A percentile compares a stretch with the other conserved stretches of the same genome.
These are phyloP conservation scores for Ceratocystis huliohia DNA, from an alignment of 2,329 filamentous ascomycete species.

Conservation along the genomic window DNA sequence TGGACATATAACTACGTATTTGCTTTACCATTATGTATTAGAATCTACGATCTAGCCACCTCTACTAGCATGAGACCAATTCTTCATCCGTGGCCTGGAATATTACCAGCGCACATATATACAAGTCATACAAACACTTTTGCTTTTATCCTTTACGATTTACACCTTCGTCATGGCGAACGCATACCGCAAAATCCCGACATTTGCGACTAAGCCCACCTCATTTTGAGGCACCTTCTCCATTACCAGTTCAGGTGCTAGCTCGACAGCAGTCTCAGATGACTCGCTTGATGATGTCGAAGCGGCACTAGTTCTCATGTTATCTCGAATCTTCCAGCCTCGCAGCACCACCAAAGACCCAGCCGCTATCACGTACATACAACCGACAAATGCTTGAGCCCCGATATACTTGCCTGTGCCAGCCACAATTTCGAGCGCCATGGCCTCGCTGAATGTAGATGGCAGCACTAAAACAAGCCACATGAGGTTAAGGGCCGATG, in stretches of 20 bases:
- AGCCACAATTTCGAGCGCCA: slow-evolving; percentile 43
- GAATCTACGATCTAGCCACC: no score
- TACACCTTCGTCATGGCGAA: neutral
- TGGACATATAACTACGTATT: no score
- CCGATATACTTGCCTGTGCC: slow-evolving; percentile 37
- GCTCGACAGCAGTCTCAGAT: neutral
- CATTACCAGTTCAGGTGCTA: neutral
- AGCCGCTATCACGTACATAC: slow-evolving; percentile 44
- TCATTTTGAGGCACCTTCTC: neutral
- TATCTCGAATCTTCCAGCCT: slow-evolving; percentile 30
- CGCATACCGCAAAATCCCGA: slow-evolving; percentile 1
- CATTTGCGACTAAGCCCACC: neutral
- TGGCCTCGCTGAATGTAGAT: slow-evolving; percentile 54
- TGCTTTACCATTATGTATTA: no score
- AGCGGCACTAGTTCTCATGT: neutral
- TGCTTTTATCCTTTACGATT: neutral
- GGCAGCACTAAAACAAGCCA: slow-evolving; percentile 63
- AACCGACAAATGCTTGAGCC: slow-evolving; percentile 46
- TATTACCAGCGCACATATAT: no score
- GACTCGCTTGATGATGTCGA: slow-evolving; percentile 10
- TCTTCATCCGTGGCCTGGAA: no score
- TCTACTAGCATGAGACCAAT: no score
- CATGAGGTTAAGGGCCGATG: slow-evolving; percentile 53
- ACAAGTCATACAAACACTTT: no score
- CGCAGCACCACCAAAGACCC: slow-evolving; percentile 28